These are phyloP conservation scores for Pisolithus thermaeus DNA, from an alignment of 1,284 basidiomycete genomes.

Conservation along the genomic window DNA sequence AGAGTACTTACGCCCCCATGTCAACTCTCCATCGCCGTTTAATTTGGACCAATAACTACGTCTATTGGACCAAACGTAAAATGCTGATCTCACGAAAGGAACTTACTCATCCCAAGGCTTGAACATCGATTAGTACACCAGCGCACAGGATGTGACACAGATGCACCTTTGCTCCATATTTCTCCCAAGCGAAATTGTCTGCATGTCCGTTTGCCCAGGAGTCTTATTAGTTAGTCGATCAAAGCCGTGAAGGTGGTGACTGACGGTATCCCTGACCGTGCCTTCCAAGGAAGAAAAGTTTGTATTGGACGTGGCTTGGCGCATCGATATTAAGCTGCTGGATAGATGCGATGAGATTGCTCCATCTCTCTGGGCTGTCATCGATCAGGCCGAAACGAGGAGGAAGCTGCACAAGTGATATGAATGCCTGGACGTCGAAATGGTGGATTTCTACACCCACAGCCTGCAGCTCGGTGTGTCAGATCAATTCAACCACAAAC, in stretches of 20 bases:
- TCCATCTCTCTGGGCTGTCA: conserved; percentile 48
- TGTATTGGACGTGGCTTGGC: conserved; percentile 40
- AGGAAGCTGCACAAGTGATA: conserved; percentile 39
- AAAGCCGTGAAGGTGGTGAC: conserved; percentile 21
- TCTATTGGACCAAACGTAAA: not conserved
- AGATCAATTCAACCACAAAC: not conserved
- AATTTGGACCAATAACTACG: conserved; percentile 63
- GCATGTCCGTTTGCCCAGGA: not conserved
- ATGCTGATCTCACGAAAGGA: not conserved
- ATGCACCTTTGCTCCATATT: conserved; percentile 60
- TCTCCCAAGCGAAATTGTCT: conserved; percentile 72
- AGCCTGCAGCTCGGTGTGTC: conserved; percentile 7
- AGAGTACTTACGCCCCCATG: conserved; percentile 67
- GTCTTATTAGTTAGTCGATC: not conserved
- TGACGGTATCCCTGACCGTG: conserved; percentile 66
- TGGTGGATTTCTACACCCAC: conserved; percentile 9
- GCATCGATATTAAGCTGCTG: conserved; percentile 40
- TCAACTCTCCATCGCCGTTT: conserved; percentile 64
- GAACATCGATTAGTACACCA: not conserved
- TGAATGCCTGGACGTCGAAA: not conserved
- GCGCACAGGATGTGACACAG: not conserved
- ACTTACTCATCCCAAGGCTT: conserved; percentile 55
- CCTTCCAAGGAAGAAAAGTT: conserved; percentile 61
- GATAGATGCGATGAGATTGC: conserved; percentile 39
- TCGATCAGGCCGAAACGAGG: conserved; percentile 60